A percentile compares a stretch with the other conserved stretches of the same genome.
Evolutionary conservation across 148 eudicot genomes (phyloP).

Genomic region (Dysphania ambrosioides): DNA sequence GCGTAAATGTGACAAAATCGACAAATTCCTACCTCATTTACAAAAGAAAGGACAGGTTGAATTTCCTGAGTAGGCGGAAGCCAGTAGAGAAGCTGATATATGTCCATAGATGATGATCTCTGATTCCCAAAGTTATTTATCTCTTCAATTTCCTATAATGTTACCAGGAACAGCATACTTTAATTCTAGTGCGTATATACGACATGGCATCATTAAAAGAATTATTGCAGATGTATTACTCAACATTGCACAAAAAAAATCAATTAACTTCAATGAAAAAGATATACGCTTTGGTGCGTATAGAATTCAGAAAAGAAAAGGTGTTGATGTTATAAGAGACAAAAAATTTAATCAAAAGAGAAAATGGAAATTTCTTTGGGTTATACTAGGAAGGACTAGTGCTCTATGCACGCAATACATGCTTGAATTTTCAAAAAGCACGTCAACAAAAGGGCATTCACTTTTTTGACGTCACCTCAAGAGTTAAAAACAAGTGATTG

Average conservation of each 20-base stretch:
- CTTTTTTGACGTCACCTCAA: too few species aligned
- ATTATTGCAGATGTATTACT: not conserved
- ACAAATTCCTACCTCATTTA: slow-evolving; percentile 40
- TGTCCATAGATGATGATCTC: slow-evolving; percentile 19
- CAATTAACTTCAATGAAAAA: too few species aligned
- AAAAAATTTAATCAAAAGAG: too few species aligned
- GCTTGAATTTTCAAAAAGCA: too few species aligned
- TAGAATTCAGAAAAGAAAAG: too few species aligned
- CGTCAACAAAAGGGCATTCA: too few species aligned
- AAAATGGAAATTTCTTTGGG: too few species aligned
- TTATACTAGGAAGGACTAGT: too few species aligned
- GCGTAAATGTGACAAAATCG: not conserved
- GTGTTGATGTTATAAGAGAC: too few species aligned
- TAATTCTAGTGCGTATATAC: not conserved
- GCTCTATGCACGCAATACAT: too few species aligned
- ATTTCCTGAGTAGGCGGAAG: slow-evolving; percentile 43
- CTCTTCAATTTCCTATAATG: slow-evolving; percentile 18
- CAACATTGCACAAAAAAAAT: not conserved
- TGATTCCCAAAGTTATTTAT: slow-evolving; percentile 2
- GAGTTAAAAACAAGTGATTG: too few species aligned
- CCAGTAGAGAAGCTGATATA: slow-evolving; percentile 35
- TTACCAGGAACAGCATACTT: slow-evolving; percentile 4
- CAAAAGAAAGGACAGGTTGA: slow-evolving; percentile 46
- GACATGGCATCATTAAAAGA: not conserved
- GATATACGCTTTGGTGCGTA: too few species aligned